Conservation (phyloP, 1,284 basidiomycete genomes). For the Mycena sp. region DNA sequence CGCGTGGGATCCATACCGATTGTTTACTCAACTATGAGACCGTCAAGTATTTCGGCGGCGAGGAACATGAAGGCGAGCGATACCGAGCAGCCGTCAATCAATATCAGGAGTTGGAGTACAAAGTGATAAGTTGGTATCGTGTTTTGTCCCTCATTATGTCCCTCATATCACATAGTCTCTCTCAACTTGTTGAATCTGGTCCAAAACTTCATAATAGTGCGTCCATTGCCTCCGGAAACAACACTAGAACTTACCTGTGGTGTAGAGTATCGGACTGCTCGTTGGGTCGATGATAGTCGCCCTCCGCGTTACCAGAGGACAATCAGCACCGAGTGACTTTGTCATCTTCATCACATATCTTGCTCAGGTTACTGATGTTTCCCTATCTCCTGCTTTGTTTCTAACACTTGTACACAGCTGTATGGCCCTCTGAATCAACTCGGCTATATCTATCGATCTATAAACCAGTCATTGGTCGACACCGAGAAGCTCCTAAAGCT, state of each 20-base stretch:
- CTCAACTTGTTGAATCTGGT: conserved; percentile 78
- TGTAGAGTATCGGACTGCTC: conserved; percentile 76
- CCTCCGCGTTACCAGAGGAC: conserved; percentile 63
- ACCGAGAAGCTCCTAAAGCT: conserved; percentile 81
- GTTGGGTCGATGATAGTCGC: conserved; percentile 83
- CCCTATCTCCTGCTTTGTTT: neutral
- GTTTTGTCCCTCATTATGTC: conserved; percentile 8
- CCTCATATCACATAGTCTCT: conserved; percentile 55
- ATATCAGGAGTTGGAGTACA: conserved; percentile 81
- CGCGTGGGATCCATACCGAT: conserved; percentile 83
- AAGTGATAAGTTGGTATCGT: conserved; percentile 68
- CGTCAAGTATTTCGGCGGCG: conserved; percentile 87
- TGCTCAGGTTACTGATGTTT: conserved; percentile 57
- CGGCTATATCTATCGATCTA: conserved; percentile 76
- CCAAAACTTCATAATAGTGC: conserved; percentile 78
- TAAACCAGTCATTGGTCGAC: conserved; percentile 82
- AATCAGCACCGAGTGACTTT: conserved; percentile 65
- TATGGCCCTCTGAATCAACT: conserved; percentile 80
- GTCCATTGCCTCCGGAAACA: neutral
- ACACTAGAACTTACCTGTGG: conserved; percentile 16
- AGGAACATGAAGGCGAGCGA: conserved; percentile 80
- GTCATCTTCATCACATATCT: conserved; percentile 86
- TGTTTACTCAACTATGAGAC: conserved; percentile 86
- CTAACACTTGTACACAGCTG: conserved; percentile 52
- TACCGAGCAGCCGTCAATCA: conserved; percentile 79